Percentiles rank a stretch among this genome's conserved stretches.
Conservation (phyloP, 805 yeast species). For the Maudiozyma barnettii region DNA sequence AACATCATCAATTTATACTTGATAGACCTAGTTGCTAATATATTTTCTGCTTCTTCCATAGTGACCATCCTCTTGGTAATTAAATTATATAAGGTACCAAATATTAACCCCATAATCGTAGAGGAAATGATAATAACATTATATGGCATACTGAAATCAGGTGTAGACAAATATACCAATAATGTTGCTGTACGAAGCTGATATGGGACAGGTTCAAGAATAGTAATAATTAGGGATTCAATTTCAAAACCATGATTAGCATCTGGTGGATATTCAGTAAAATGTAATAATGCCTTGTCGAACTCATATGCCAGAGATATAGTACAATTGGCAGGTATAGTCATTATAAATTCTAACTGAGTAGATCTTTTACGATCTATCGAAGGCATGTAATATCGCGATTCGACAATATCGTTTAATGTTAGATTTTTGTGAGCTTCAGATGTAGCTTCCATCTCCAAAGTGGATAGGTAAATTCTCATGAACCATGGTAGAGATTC, state of each 20-base stretch:
- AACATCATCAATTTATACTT: slow-evolving; percentile 16
- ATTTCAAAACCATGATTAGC: slow-evolving; percentile 96
- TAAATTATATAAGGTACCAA: slow-evolving; percentile 77
- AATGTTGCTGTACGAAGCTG: slow-evolving; percentile 77
- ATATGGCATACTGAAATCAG: slow-evolving; percentile 98
- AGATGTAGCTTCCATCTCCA: slow-evolving; percentile 32
- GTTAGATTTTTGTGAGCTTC: slow-evolving; percentile 8
- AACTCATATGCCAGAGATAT: slow-evolving; percentile 63
- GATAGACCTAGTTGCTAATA: slow-evolving; percentile 10
- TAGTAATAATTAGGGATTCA: slow-evolving; percentile 76
- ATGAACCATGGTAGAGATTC: slow-evolving; percentile 92
- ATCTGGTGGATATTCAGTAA: slow-evolving; percentile 97
- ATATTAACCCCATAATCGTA: slow-evolving; percentile 84
- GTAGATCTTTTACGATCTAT: slow-evolving; percentile 73
- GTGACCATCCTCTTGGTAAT: slow-evolving; percentile 66
- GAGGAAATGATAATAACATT: slow-evolving; percentile 91
- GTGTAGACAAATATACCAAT: slow-evolving; percentile 81
- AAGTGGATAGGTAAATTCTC: slow-evolving; percentile 68
- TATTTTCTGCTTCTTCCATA: slow-evolving; percentile 53
- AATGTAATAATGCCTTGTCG: slow-evolving; percentile 75
- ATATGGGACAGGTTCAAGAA: slow-evolving; percentile 37
- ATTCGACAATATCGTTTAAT: slow-evolving; percentile 35
- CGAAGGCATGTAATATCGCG: slow-evolving; percentile 64
- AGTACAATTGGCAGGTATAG: slow-evolving; percentile 54
- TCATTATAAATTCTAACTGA: slow-evolving; percentile 61